Evolutionary conservation across 106 monocot species (phyloP), one percentile per base, ranked within the genome.

Genomic region (Acanthochlamys bracteata): DNA sequence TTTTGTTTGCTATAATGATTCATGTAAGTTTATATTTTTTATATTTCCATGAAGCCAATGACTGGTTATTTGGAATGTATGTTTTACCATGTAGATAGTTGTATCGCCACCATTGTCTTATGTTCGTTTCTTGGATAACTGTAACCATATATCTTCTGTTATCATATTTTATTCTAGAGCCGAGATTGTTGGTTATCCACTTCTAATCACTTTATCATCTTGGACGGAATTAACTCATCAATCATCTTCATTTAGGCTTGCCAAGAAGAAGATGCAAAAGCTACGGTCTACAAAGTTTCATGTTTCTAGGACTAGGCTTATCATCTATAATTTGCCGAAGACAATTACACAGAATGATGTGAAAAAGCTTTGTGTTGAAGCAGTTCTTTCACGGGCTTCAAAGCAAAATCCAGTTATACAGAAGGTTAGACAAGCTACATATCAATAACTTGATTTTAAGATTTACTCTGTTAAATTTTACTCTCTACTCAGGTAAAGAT

Each of bases 241-340:
- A 47, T 7, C 45, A 17, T 49, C 39, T 22, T 25, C 49, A n/a
- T n/a, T 14, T 64, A 98, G 98, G 78, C 79, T 92, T 42, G 78
- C 76, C 15, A 74, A 72, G 54, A 81, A 87, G 53, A 98, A 98
- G 71, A 43, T 49, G 55, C 81, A 79, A 64, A 83, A 78, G 83
- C 86, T 98, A 45, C 73, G 57, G 24, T 92, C 85, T 69, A 75
- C 92, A 47, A 88, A 83, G 64, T 92, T 98, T 71, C 98, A 98
- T 76, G 83, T 98, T 20, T 98, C 98, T 55, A 85, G 75, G 72
- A 98, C 88, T 53, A 88, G 88, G 61, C 70, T 98, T 56, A 73
- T 98, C 23, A 89, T 98, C 7, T 98, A 98, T 42, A 98, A 98
- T 73, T n/a, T 98, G 60, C 98, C 92, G 11, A 98, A 89, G 75